Base-by-base conservation (phyloP, 176 grass and related monocot genomes). In the Urochloa ruziziensis region DNA sequence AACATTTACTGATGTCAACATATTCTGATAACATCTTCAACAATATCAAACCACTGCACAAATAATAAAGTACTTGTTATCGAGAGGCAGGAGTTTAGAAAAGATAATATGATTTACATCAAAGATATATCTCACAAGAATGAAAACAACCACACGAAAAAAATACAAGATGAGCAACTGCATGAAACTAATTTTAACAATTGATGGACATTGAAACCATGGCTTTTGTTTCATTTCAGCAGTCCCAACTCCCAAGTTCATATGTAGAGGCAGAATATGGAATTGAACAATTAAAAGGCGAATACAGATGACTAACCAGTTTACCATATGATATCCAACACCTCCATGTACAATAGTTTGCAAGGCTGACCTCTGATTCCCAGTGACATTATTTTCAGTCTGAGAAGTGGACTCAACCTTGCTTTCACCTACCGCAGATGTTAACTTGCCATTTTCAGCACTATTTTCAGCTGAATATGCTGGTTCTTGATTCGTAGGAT, bases 291-390 rank as follows among this genome's bases (percentile, higher is more conserved):
- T 61, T 48, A 44, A 74, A 80, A 66, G 59, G 27, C 23, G 65
- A 59, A 63, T 79, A 77, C 40, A 88, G 79, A 87, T 87, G 88
- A 96, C 97, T 96, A 87, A 99, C 97, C 96, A 96, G 93, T 99
- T 99, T 87, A 96, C 83, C 93, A 99, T 99, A 87, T 99, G 93
- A 86, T 99, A 99, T 52, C 91, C 92, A 87, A 99, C 91, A 90
- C 97, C 93, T 83, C 93, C 91, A 94, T 89, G 88, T 51, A 92
- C 83, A 84, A 99, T 93, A 23, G 68, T 89, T 75, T 96, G 93
- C 65, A 81, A 88, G 51, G 83, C 51, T 75, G 90, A 79, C 79
- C 67, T 93, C 54, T 59, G 79, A 86, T 69, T 79, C 57, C 75
- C 85, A 58, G 36, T 73, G 44, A 65, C 52, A 86, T 24, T 90